Conservation (phyloP, 2,329 filamentous ascomycete genomes). For the Pseudogymnoascus sp. region DNA sequence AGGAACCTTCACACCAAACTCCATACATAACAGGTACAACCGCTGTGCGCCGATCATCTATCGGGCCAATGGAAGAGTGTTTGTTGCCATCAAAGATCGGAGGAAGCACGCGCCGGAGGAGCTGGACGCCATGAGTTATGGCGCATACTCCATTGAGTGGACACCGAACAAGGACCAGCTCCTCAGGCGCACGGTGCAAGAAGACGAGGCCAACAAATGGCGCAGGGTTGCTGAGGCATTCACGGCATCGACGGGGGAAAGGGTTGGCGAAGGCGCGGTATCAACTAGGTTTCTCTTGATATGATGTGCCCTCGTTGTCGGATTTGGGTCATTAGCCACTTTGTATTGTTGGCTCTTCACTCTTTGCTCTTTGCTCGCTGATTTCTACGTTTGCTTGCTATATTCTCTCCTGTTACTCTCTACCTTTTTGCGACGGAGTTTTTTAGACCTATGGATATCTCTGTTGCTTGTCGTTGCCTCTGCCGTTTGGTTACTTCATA, state of each 20-base stretch:
- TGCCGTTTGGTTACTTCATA: background rate
- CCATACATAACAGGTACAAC: slow-evolving; percentile 27
- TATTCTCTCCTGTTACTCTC: background rate
- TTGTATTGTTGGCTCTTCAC: background rate
- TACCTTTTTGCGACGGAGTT: no score
- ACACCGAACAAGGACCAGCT: slow-evolving; percentile 19
- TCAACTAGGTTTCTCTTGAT: slow-evolving; percentile 8
- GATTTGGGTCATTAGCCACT: background rate
- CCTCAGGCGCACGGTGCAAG: slow-evolving; percentile 11
- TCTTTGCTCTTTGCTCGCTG: background rate
- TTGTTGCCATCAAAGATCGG: slow-evolving; percentile 21
- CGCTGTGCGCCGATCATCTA: slow-evolving; percentile 30
- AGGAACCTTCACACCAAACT: slow-evolving; percentile 22
- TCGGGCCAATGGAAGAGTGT: slow-evolving; percentile 23
- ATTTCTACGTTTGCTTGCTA: background rate
- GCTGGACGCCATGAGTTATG: slow-evolving; percentile 9
- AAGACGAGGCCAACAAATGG: slow-evolving; percentile 24
- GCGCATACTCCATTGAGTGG: slow-evolving; percentile 14
- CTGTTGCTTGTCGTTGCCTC: background rate
- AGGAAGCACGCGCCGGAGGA: slow-evolving; percentile 11
- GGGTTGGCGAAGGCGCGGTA: slow-evolving; percentile 12
- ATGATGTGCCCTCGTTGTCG: slow-evolving; percentile 10
- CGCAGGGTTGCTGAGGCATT: slow-evolving; percentile 18
- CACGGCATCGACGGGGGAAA: slow-evolving; percentile 16
- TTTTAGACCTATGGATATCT: background rate